Percentiles rank a stretch among this genome's conserved stretches.
Conservation (phyloP, 2,329 filamentous ascomycete genomes). For the Arthrobotrys sinensis region DNA sequence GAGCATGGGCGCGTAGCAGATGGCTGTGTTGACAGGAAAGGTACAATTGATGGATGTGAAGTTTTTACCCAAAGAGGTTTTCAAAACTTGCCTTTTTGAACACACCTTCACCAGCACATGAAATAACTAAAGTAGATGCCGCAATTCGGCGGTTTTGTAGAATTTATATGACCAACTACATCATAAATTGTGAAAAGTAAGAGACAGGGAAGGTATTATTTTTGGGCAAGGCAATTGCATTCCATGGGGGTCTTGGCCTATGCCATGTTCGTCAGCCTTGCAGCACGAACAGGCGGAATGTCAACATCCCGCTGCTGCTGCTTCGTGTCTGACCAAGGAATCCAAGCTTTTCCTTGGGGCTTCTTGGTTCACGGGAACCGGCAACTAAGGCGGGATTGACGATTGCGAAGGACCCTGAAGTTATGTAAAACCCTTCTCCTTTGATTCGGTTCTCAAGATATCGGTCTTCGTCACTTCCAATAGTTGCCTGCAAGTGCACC, state of each 20-base stretch:
- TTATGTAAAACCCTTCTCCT: constrained; percentile 1
- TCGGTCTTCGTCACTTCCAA: neutral
- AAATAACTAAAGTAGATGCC: no score
- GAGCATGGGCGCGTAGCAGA: no score
- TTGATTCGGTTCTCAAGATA: neutral
- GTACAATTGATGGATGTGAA: no score
- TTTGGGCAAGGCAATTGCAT: neutral
- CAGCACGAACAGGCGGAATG: constrained; percentile 15
- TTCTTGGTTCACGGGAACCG: constrained; percentile 22
- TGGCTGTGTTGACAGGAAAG: no score
- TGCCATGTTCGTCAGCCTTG: constrained; percentile 40
- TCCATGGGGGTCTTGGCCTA: constrained; percentile 27
- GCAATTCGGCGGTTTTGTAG: no score
- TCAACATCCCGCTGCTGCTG: constrained; percentile 16
- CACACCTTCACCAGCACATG: no score
- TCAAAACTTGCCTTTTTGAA: no score
- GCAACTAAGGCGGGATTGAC: constrained; percentile 11
- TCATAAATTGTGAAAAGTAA: no score
- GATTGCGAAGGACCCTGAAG: constrained; percentile 20
- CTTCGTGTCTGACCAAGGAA: constrained; percentile 32
- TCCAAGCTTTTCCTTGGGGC: constrained; percentile 46
- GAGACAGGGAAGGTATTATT: no score
- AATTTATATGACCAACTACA: no score
- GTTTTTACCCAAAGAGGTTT: no score
- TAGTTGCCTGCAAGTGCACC: neutral